A percentile compares a stretch with the other conserved stretches of the same genome.
phyloP scores from a whole-genome alignment of 2,329 filamentous ascomycete species.

The Zasmidium cellare region DNA sequence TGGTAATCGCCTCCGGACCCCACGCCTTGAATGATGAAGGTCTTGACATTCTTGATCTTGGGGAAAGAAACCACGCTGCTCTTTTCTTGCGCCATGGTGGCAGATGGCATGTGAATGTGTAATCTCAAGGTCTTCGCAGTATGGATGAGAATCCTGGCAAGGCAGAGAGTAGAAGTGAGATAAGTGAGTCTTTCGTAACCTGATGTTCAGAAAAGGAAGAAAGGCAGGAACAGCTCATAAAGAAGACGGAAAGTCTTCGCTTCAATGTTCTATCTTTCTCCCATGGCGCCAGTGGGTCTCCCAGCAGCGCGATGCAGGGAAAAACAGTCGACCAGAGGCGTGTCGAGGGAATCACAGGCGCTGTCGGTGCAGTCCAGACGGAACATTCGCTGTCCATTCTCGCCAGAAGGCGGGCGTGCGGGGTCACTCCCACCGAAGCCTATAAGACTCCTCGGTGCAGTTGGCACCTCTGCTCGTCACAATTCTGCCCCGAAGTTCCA shows the following conservation, averaged over 20 bases:
- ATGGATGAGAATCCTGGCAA: neutral
- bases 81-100: slow-evolving; percentile 28
- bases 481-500: slow-evolving; percentile 17
- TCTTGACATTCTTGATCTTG: slow-evolving; percentile 72
- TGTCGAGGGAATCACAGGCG: neutral
- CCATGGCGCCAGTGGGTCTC: slow-evolving; percentile 2
- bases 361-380: neutral
- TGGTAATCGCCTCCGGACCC: slow-evolving; percentile 78
- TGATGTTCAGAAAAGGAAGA: neutral
- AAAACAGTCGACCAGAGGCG: slow-evolving; percentile 9
- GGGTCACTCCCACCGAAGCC: too few species aligned
- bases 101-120: neutral
- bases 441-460: slow-evolving; percentile 12
- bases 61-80: slow-evolving; percentile 60
- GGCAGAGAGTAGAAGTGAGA: neutral
- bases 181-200: neutral
- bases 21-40: slow-evolving; percentile 69
- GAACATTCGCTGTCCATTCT: neutral
- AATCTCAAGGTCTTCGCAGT: neutral
- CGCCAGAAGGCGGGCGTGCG: too few species aligned
- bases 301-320: slow-evolving; percentile 2
- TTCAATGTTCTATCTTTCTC: neutral
- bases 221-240: neutral
- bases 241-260: neutral
- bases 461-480: slow-evolving; percentile 9